Percentiles rank a stretch among this genome's conserved stretches.
phyloP scores from a whole-genome alignment of 225 moss, liverwort and hornwort species.

The Marchantia polymorpha region DNA sequence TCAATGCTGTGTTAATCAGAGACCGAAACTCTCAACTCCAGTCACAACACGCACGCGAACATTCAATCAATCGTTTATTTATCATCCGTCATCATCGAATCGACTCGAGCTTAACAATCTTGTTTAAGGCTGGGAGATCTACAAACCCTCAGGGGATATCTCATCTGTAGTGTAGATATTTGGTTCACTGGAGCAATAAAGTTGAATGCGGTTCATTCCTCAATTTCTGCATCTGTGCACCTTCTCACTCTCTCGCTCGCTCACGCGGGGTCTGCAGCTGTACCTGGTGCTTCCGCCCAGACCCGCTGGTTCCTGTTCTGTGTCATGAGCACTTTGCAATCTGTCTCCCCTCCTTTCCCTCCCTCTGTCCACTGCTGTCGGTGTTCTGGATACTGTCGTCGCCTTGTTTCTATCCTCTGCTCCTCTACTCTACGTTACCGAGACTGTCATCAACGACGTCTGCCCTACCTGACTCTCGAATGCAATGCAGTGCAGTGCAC shows the following conservation, averaged over 20 bases:
- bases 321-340: not conserved
- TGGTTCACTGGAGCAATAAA: slow-evolving; percentile 43
- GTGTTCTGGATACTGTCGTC: not conserved
- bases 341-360: not conserved
- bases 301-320: not conserved
- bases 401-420: not conserved
- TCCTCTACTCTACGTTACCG: not conserved
- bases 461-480: not conserved
- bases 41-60: slow-evolving; percentile 1
- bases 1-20: not conserved
- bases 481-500: not conserved
- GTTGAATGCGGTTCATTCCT: slow-evolving; percentile 24
- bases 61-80: slow-evolving; percentile 1
- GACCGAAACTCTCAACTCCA: slow-evolving; percentile 3
- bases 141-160: slow-evolving; percentile 4
- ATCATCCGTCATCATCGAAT: not conserved
- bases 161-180: slow-evolving; percentile 34
- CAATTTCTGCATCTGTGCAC: slow-evolving; percentile 3
- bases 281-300: too few species aligned
- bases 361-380: not conserved
- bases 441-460: not conserved
- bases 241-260: not conserved
- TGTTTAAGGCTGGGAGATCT: slow-evolving; percentile 36
- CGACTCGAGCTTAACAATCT: slow-evolving; percentile 13
- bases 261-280: not conserved